Conservation (phyloP, 768 basidiomycete genomes). For the Sporobolomyces phaffii region DNA sequence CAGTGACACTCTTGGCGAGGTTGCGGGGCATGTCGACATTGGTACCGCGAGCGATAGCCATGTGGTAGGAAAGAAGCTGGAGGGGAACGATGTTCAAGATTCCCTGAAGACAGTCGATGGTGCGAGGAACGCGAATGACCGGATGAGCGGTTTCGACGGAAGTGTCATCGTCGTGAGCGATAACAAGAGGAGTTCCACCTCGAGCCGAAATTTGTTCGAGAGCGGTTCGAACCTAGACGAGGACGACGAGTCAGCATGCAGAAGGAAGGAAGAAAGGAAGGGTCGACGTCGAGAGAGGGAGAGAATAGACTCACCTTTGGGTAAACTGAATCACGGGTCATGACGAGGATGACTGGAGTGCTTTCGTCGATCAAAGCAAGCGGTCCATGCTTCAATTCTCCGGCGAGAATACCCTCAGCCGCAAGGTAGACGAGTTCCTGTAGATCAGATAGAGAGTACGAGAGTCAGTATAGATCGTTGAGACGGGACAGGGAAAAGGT, state of each 20-base stretch:
- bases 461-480: neutral
- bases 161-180: slow-evolving; percentile 88
- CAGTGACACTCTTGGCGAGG: slow-evolving; percentile 28
- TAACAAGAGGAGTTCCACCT: slow-evolving; percentile 65
- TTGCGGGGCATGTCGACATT: slow-evolving; percentile 57
- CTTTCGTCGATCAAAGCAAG: slow-evolving; percentile 89
- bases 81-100: slow-evolving; percentile 93
- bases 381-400: slow-evolving; percentile 97
- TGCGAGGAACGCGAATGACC: slow-evolving; percentile 90
- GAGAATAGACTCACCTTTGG: slow-evolving; percentile 63
- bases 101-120: slow-evolving; percentile 90
- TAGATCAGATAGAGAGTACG: neutral
- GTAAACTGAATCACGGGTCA: slow-evolving; percentile 97
- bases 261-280: too few species aligned
- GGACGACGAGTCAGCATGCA: neutral
- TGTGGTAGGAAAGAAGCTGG: slow-evolving; percentile 89
- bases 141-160: slow-evolving; percentile 59
- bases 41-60: slow-evolving; percentile 89
- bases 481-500: neutral
- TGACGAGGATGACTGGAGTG: slow-evolving; percentile 77
- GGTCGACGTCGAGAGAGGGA: neutral
- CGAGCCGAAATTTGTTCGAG: slow-evolving; percentile 95
- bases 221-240: slow-evolving; percentile 59
- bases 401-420: slow-evolving; percentile 86
- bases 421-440: slow-evolving; percentile 52